These are phyloP conservation scores for Venturia effusa DNA, from an alignment of 2,329 filamentous ascomycete species.

Conservation along the genomic window DNA sequence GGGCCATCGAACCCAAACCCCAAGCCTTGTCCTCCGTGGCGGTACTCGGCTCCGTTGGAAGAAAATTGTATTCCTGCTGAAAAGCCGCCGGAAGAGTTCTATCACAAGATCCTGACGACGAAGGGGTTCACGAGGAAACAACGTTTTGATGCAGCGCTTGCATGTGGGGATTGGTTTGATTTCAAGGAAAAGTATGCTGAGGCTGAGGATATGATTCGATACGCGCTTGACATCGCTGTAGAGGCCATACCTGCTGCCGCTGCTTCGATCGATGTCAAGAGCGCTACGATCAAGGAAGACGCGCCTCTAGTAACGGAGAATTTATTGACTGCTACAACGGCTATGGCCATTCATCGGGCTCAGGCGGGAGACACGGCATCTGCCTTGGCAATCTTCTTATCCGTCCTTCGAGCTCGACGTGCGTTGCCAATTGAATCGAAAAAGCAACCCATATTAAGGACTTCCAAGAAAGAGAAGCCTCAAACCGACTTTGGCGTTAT, in stretches of 20 bases:
- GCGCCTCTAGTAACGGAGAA: slow-evolving; percentile 56
- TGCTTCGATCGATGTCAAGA: slow-evolving; percentile 46
- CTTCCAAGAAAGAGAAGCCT: slow-evolving; percentile 12
- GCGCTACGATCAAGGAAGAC: slow-evolving; percentile 48
- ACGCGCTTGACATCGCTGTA: slow-evolving; percentile 64
- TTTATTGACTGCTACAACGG: slow-evolving; percentile 62
- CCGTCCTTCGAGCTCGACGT: slow-evolving; percentile 68
- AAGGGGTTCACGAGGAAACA: slow-evolving; percentile 70
- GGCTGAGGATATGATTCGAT: slow-evolving; percentile 61
- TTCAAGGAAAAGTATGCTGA: slow-evolving; percentile 58
- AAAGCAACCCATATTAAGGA: slow-evolving; percentile 21
- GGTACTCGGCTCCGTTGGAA: slow-evolving; percentile 54
- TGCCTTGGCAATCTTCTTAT: slow-evolving; percentile 77
- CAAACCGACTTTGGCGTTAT: slow-evolving; percentile 2
- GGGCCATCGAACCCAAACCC: slow-evolving; percentile 79
- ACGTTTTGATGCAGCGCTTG: slow-evolving; percentile 68
- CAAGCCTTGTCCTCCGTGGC: slow-evolving; percentile 56
- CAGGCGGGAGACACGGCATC: slow-evolving; percentile 52
- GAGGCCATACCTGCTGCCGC: slow-evolving; percentile 17
- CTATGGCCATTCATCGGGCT: slow-evolving; percentile 68
- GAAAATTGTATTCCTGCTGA: slow-evolving; percentile 64
- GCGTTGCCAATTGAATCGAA: slow-evolving; percentile 35
- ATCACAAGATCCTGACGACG: slow-evolving; percentile 71
- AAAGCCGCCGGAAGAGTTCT: slow-evolving; percentile 62
- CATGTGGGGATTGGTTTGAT: slow-evolving; percentile 76